These are phyloP conservation scores for Candida peoriensis DNA, from an alignment of 805 yeast species.

Conservation along the genomic window DNA sequence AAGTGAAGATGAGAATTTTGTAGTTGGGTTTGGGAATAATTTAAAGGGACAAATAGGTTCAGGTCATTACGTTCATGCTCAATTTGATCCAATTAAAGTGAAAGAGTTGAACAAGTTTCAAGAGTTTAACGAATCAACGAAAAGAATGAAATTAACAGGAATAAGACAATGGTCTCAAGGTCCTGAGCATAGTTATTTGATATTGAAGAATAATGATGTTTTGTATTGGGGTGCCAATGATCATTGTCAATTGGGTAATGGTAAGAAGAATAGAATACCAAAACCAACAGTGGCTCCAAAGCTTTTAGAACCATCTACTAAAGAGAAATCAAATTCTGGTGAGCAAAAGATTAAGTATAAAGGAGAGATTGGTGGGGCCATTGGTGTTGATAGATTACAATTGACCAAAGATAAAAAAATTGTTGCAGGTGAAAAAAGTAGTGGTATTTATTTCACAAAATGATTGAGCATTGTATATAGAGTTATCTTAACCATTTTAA, in stretches of 20 bases:
- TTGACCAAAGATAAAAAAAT: slow-evolving; percentile 50
- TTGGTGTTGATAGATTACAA: slow-evolving; percentile 43
- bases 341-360: slow-evolving; percentile 45
- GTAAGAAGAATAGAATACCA: slow-evolving; percentile 57
- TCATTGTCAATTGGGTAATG: slow-evolving; percentile 80
- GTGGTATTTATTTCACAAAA: slow-evolving; percentile 56
- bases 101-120: slow-evolving; percentile 32
- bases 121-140: slow-evolving; percentile 48
- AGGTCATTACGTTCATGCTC: slow-evolving; percentile 70
- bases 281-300: slow-evolving; percentile 51
- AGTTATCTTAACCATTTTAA: slow-evolving; percentile 54
- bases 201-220: slow-evolving; percentile 59
- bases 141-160: slow-evolving; percentile 38
- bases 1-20: slow-evolving; percentile 26
- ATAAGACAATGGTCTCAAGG: slow-evolving; percentile 57
- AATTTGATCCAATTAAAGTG: slow-evolving; percentile 58
- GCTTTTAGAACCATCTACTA: slow-evolving; percentile 50
- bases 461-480: neutral
- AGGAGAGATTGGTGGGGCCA: slow-evolving; percentile 62
- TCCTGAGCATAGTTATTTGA: slow-evolving; percentile 56
- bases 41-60: slow-evolving; percentile 81
- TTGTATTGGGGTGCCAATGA: slow-evolving; percentile 83
- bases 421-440: slow-evolving; percentile 55
- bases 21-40: slow-evolving; percentile 78
- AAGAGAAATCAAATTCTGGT: slow-evolving; percentile 32